Evolutionary conservation across 2,329 filamentous ascomycete genomes (phyloP).

Genomic region (Xylariaceae sp.): DNA sequence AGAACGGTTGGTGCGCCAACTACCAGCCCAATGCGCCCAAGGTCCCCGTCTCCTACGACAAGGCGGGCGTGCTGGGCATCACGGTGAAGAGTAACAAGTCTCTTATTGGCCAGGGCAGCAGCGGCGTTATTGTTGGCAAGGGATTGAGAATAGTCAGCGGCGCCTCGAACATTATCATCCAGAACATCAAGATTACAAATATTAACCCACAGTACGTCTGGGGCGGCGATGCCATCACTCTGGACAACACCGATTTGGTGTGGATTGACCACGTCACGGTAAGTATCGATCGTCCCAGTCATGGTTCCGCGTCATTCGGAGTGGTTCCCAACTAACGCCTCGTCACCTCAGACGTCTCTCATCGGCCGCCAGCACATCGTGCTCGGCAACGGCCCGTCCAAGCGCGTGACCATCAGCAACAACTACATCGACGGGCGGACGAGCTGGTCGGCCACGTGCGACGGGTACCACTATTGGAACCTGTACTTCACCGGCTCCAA

Average conservation of each 20-base stretch:
- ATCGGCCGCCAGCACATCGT: constrained; percentile 42
- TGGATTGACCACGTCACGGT: constrained; percentile 25
- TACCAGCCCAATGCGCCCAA: constrained; percentile 49
- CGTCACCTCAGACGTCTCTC: constrained; percentile 26
- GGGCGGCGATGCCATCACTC: constrained; percentile 54
- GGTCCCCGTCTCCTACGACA: constrained; percentile 43
- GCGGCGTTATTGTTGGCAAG: constrained; percentile 46
- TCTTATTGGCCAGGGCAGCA: constrained; percentile 46
- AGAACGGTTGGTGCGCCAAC: constrained; percentile 54
- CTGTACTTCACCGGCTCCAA: constrained; percentile 36
- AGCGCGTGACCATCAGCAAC: constrained; percentile 41
- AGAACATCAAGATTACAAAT: constrained; percentile 51
- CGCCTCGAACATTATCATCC: constrained; percentile 55
- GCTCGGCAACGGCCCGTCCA: constrained; percentile 29
- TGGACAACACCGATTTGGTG: constrained; percentile 39
- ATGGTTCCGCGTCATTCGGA: too few species aligned
- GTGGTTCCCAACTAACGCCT: too few species aligned
- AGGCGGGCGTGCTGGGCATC: constrained; percentile 46
- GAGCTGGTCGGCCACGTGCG: constrained; percentile 38
- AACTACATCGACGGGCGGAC: constrained; percentile 40
- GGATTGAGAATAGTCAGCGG: constrained; percentile 28
- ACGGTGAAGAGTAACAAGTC: constrained; percentile 53
- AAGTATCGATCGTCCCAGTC: too few species aligned
- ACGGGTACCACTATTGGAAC: constrained; percentile 43
- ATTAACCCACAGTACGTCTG: constrained; percentile 55